Evolutionary conservation across 2,329 filamentous ascomycete genomes (phyloP).

Genomic region (Fusarium penzigii): DNA sequence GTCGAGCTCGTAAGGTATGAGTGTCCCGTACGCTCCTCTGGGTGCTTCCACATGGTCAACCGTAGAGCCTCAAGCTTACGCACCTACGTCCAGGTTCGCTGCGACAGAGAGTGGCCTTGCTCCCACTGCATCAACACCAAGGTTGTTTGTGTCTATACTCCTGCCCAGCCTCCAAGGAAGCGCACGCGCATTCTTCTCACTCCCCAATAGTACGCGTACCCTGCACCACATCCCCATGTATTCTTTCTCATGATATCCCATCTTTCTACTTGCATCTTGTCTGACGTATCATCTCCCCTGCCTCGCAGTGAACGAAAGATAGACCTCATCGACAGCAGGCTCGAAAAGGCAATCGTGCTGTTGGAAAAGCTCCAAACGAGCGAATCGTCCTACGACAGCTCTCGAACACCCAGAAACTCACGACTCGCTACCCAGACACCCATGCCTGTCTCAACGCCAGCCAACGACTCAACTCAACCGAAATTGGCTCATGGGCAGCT

Average conservation of each 20-base stretch:
- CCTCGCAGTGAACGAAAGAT: conserved; percentile 44
- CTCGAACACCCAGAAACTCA: no score
- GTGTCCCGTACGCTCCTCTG: no score
- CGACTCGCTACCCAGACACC: no score
- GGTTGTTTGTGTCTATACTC: conserved; percentile 38
- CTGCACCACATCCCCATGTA: no score
- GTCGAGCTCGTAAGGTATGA: conserved; percentile 35
- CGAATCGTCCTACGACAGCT: no score
- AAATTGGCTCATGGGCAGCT: conserved; percentile 17
- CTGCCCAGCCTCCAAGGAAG: conserved; percentile 36
- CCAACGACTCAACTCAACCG: conserved; percentile 1
- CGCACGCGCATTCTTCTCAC: conserved; percentile 39
- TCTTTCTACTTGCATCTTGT: no score
- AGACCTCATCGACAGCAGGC: conserved; percentile 38
- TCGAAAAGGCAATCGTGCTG: conserved; percentile 30
- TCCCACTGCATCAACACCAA: conserved; percentile 39
- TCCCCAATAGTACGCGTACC: conserved; percentile 39
- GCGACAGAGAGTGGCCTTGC: conserved; percentile 39
- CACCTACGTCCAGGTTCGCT: conserved; percentile 41
- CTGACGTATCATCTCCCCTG: no score
- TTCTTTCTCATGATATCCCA: no score
- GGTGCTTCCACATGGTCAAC: no score
- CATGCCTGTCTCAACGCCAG: no score
- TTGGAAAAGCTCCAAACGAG: no score
- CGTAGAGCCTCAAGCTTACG: no score